Conservation (phyloP, 73 alveolate genomes). For the Effrenium voratum region DNA sequence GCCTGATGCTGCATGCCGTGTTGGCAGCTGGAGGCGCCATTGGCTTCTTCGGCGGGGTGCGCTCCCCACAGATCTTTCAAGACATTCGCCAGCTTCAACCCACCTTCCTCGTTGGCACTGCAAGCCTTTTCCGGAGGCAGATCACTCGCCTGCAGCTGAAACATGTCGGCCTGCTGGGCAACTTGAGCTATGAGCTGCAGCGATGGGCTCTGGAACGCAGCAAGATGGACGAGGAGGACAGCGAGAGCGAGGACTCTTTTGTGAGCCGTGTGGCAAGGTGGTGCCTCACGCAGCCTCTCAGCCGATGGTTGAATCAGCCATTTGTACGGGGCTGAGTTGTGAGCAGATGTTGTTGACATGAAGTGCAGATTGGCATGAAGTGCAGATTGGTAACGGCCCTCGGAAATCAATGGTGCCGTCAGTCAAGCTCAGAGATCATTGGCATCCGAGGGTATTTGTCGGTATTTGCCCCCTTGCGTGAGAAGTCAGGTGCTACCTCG, state of each 20-base stretch:
- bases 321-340: slow-evolving; percentile 5
- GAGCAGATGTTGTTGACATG: no score
- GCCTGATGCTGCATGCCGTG: slow-evolving; percentile 88
- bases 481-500: slow-evolving; percentile 49
- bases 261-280: slow-evolving; percentile 37
- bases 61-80: slow-evolving; percentile 68
- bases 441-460: no score
- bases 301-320: slow-evolving; percentile 82
- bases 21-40: slow-evolving; percentile 89
- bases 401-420: no score
- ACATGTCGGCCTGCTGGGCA: slow-evolving; percentile 73
- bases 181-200: slow-evolving; percentile 67
- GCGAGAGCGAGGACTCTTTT: no score
- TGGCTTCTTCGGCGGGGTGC: slow-evolving; percentile 78
- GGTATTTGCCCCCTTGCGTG: no score
- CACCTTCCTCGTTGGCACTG: slow-evolving; percentile 67
- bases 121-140: slow-evolving; percentile 75
- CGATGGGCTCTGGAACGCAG: slow-evolving; percentile 79
- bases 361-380: no score
- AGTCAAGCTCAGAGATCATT: no score
- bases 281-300: slow-evolving; percentile 9
- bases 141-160: slow-evolving; percentile 77
- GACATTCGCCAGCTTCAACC: slow-evolving; percentile 76
- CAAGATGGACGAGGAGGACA: slow-evolving; percentile 30
- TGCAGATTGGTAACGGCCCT: no score